Percentiles rank a stretch among this genome's conserved stretches.
phyloP scores from a whole-genome alignment of 108 stramenopile genomes.

The Aurantiochytrium sp. region DNA sequence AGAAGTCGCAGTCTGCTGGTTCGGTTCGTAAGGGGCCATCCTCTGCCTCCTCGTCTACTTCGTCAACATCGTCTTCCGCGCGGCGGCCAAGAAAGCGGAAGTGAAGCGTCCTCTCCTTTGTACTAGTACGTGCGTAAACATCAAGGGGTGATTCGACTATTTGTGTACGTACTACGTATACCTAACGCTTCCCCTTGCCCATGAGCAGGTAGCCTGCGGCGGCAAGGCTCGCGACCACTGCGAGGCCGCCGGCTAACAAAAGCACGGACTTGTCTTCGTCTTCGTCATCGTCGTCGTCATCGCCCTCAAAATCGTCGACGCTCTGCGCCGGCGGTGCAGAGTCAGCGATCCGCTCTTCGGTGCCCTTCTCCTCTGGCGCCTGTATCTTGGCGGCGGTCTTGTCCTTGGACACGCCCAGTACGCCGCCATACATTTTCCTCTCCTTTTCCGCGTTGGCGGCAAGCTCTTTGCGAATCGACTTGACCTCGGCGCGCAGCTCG shows the following conservation, averaged over 20 bases:
- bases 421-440: background rate
- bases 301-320: background rate
- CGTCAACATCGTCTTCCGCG: no score
- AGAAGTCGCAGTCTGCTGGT: no score
- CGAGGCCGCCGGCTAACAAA: background rate
- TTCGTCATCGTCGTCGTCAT: background rate
- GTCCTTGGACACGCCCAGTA: background rate
- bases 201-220: background rate
- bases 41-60: no score
- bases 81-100: no score
- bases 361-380: background rate
- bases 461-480: background rate
- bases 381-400: background rate
- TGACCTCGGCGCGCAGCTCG: constrained; percentile 6
- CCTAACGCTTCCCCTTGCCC: background rate
- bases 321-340: background rate
- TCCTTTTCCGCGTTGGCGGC: background rate
- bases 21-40: no score
- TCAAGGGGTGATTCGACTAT: no score
- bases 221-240: background rate
- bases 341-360: background rate
- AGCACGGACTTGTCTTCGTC: background rate
- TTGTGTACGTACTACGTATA: no score
- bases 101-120: no score
- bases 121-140: no score